Base-by-base conservation (phyloP, 768 basidiomycete species). In the Mycena rosella region DNA sequence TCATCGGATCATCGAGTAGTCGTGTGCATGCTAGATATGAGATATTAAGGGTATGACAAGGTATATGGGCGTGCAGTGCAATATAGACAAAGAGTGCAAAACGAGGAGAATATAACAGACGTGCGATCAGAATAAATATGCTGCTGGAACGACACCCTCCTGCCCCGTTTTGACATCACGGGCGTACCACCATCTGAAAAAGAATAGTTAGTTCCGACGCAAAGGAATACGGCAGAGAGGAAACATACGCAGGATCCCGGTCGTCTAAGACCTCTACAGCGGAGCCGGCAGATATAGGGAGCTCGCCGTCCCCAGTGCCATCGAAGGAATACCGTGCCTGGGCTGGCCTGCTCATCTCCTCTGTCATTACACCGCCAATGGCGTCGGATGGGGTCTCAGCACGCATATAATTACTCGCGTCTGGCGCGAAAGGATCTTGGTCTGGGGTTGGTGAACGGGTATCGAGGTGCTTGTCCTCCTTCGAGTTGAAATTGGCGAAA, bases 111-210 rank as follows among this genome's bases (percentile, higher is more conserved):
- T 49, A 48, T 61, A 48, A 61, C 52, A 57, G 36, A 9, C 27
- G 30, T 49, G 72, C 69, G 74, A 78, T 87, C 85, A 95, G 82
- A 94, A 95, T 81, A 95, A 84, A 85, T 96, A 98, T 63, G 94
- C 89, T 45, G 95, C 93, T 11, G 96, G 96, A 55, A 98, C 93
- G 34, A 96, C 93, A 15, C 96, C 96, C 80, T 96, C 94, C 54
- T 84, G 87, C 11, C 95, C 93, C 52, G 91, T 90, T 57, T 87
- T 86, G 24, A 88, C 81, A 77, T 96, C 94, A 34, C 95, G 88
- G 57, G 91, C 94, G 74, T 93, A 96, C 96, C 96, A 98, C 96
- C 96, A 98, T 51, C 96, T 96, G 54, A 30, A 56, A 42, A 27
- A 48, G 20, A 55, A 58, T n/a, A 54, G 14, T 45, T 53, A 68